Base-by-base conservation (phyloP, 169 alveolate genomes). In the Plasmodium reichenowi region DNA sequence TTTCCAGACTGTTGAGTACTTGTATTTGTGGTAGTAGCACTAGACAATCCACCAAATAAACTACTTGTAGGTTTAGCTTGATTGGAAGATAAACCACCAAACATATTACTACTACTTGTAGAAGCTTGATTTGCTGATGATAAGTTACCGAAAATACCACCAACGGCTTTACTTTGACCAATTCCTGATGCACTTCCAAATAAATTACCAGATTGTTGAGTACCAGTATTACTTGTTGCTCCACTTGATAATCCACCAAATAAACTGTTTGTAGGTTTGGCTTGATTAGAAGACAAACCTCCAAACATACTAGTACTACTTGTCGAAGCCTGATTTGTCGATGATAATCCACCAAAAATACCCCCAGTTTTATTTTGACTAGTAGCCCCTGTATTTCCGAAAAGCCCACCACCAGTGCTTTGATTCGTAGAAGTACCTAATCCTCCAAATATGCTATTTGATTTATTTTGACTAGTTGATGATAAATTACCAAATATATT, bases 181-280 rank as follows among this genome's bases (percentile, higher is more conserved):
- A 75, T n/a, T 12, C 78, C 26, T 17, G 78, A 12, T 50, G 89
- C 76, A 76, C 64, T 76, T 20, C 89, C 89, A 76, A 76, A 76
- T 43, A 76, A 47, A 48, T 38, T 72, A 8, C 88, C 78, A n/a
- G 88, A 71, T 59, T 38, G 47, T 38, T 38, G 47, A 45, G 50
- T 73, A 20, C 38, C 32, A 26, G 86, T 72, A 32, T 52, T 59
- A 20, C 9, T 78, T 20, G 78, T 66, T 17, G 22, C 38, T 5
- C 78, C 10, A 1, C 78, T 54, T 4, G 89, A 66, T 60, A 78
- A 59, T n/a, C 71, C 71, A 6, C 78, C 75, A 70, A 78, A 78
- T 22, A 78, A n/a, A 15, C 38, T 78, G 17, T 38, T 66, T 43
- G 71, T 62, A 5, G 71, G 32, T 66, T 78, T 78, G 47, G 78